Base-by-base conservation (phyloP, 2,329 filamentous ascomycete genomes). In the Fusarium virguliforme region DNA sequence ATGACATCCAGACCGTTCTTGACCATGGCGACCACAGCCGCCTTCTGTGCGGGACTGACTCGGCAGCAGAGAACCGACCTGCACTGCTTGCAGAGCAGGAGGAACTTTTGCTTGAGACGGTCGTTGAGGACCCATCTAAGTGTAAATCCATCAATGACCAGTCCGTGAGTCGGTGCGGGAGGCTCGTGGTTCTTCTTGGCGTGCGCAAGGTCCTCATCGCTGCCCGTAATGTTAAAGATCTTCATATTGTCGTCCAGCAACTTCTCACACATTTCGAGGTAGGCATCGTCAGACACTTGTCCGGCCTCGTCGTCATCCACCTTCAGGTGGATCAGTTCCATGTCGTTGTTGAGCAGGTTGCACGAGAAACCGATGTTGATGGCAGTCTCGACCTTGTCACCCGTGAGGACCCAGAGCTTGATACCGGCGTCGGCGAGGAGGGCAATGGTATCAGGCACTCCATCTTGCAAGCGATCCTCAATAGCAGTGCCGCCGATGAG, bases 281-380 rank as follows among this genome's bases (percentile, higher is more conserved):
- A 86, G 10, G 80, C 77, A 0, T 87, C 85, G 28, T 88, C 84
- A 0, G 80, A 68, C 0, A 83, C 82, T 24, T 83, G 76, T 15
- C 87, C 83, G 9, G 83, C 78, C 66, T 91, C 88, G 61, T 94
- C 91, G 71, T 97, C 94, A 1, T 93, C 89, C 32, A 96, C 87
- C 78, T 97, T 97, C 74, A 99, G 87, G 54, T 97, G 90, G 71
- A 99, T 93, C 68, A 99, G 85, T 74, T 99, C 96, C 96, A 99
- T 98, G 74, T 97, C 94, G 81, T 98, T 99, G 82, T 95, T 94
- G 61, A 99, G 88, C 34, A 99, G 87, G 75, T 99, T 99, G 85
- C 97, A 99, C 10, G 97, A 99, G 82, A 98, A 99, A 3, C 96
- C 96, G 78, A 99, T 99, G 83, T 99, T 99, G 89, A 99, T 99